Evolutionary conservation across 306 rosid genomes (phyloP).

Genomic region (Abrus pulchellus): DNA sequence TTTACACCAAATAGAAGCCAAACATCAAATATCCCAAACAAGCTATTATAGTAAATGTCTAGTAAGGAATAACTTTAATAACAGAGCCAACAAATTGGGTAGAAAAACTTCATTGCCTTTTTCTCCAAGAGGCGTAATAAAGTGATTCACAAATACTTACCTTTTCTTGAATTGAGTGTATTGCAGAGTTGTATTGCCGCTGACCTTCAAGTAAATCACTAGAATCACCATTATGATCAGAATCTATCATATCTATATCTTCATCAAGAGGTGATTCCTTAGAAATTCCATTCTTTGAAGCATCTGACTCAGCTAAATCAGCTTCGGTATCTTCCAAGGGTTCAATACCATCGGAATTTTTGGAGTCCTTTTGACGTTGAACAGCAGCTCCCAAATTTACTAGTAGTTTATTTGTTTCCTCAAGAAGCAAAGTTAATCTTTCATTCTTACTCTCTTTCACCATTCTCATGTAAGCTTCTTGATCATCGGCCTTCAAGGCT

Average conservation of each 20-base stretch:
- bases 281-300: slow-evolving; percentile 70
- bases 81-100: slow-evolving; percentile 3
- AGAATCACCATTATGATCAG: slow-evolving; percentile 78
- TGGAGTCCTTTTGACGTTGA: slow-evolving; percentile 94
- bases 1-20: slow-evolving; percentile 35
- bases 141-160: slow-evolving; percentile 49
- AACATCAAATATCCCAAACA: slow-evolving; percentile 9
- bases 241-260: slow-evolving; percentile 74
- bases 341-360: slow-evolving; percentile 81
- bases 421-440: slow-evolving; percentile 88
- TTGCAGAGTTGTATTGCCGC: slow-evolving; percentile 96
- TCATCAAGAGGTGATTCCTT: slow-evolving; percentile 75
- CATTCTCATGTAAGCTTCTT: slow-evolving; percentile 99
- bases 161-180: slow-evolving; percentile 97
- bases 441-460: slow-evolving; percentile 99
- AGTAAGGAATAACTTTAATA: slow-evolving; percentile 25
- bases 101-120: slow-evolving; percentile 31
- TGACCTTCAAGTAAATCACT: slow-evolving; percentile 99
- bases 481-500: slow-evolving; percentile 98
- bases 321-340: slow-evolving; percentile 82
- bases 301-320: slow-evolving; percentile 78
- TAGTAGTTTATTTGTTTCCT: slow-evolving; percentile 97
- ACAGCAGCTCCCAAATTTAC: slow-evolving; percentile 99
- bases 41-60: slow-evolving; percentile 12
- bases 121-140: slow-evolving; percentile 37